Percentiles rank a stretch among this genome's conserved stretches.
Evolutionary conservation across 2,329 filamentous ascomycete species (phyloP).

Genomic region (Colletotrichum caudatum): DNA sequence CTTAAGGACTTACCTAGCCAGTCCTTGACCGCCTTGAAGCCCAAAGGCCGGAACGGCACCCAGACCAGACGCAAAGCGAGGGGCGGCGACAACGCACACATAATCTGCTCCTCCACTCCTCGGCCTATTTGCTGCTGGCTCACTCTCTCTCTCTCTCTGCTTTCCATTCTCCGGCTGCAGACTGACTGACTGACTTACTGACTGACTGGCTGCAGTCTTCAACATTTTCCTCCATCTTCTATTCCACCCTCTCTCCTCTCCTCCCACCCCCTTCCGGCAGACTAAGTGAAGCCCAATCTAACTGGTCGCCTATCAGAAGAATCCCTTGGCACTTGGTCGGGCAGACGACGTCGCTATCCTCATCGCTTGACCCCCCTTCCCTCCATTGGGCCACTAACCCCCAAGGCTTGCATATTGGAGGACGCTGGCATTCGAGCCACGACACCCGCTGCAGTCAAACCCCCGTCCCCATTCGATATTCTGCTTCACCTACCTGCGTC

Average conservation of each 20-base stretch:
- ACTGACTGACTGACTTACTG: not conserved
- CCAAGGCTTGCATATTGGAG: slow-evolving; percentile 44
- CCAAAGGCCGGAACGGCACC: slow-evolving; percentile 34
- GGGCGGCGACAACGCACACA: slow-evolving; percentile 40
- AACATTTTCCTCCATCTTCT: slow-evolving; percentile 30
- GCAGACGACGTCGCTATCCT: not conserved
- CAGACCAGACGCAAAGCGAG: slow-evolving; percentile 30
- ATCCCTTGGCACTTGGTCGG: not conserved
- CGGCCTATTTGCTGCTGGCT: not conserved
- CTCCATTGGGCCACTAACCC: slow-evolving; percentile 42
- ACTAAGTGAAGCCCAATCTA: not conserved
- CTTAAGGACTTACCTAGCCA: not conserved
- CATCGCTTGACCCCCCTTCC: slow-evolving; percentile 16
- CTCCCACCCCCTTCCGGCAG: slow-evolving; percentile 2
- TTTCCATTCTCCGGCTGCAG: slow-evolving; percentile 10
- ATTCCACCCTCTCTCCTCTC: slow-evolving; percentile 21
- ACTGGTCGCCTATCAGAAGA: slow-evolving; percentile 14
- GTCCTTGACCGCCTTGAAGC: slow-evolving; percentile 39
- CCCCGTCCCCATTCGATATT: slow-evolving; percentile 43
- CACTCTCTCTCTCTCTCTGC: not conserved
- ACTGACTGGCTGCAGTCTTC: slow-evolving; percentile 4
- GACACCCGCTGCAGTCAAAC: slow-evolving; percentile 53
- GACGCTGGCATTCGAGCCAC: slow-evolving; percentile 56
- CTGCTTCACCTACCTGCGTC: slow-evolving; percentile 37
- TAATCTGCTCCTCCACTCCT: slow-evolving; percentile 31